Base-by-base conservation (phyloP, 2,329 filamentous ascomycete species). In the Scedosporium minutisporum region DNA sequence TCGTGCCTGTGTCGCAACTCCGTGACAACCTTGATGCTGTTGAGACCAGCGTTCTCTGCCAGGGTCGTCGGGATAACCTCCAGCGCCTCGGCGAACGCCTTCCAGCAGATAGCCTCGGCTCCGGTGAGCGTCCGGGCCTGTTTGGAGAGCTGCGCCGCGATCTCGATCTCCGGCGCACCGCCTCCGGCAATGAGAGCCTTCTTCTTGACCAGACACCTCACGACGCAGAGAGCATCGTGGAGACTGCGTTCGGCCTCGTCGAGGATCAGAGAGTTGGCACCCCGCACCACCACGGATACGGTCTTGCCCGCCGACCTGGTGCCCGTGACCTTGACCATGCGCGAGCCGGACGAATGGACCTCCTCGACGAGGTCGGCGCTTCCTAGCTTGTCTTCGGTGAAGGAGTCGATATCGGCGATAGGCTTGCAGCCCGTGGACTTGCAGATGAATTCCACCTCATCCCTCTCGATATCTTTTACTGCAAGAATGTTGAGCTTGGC, bases 361-460 rank as follows among this genome's bases (percentile, higher is more conserved):
- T 99, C 95, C 78, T 99, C 95, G 23, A 99, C 87, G 42, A 99
- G 81, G 71, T 99, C 95, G 41, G 95, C 95, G 51, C 87, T 89
- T 67, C 93, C 95, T 62, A 99, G 87, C 82, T 97, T 99, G 78
- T 99, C 95, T 78, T 99, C 95, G 18, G 92, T 95, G 79, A 99
- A 99, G 12, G 93, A 96, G 76, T 99, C 95, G 71, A 99, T 90
- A 73, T 99, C 96, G 69, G 95, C 95, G 71, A 99, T 95, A 60
- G 95, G 95, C 80, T 99, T 99, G 86, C 95, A 99, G 70, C 95
- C 95, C 42, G 93, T 96, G 65, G 90, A 96, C 80, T 97, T 99
- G 90, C 93, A 97, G 76, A 99, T 90, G 77, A 99, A 99, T 76
- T 99, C 95, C 64, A 99, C 92, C 78, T 99, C 95, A 71, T 99